phyloP scores from a whole-genome alignment of 805 yeast species.

The Cyberlindnera amylophila region DNA sequence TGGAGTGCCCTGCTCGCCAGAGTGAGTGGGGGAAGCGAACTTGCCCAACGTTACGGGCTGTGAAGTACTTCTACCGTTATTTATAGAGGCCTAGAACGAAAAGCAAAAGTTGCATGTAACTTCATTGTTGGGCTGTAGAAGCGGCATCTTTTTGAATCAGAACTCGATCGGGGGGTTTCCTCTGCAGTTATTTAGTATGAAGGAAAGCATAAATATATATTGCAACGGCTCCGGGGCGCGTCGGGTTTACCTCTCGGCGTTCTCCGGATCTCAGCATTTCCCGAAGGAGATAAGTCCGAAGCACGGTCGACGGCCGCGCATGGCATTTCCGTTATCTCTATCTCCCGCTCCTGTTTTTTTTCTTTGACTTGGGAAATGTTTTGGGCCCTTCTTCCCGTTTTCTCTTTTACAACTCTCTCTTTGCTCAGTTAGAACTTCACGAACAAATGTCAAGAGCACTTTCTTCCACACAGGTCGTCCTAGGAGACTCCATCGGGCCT shows the following conservation, averaged over 20 bases:
- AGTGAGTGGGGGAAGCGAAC: not conserved
- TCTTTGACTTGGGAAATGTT: not conserved
- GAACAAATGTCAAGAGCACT: slow-evolving; percentile 50
- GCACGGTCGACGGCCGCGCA: not conserved
- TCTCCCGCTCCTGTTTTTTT: not conserved
- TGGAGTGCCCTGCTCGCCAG: slow-evolving; percentile 16
- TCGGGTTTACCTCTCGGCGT: slow-evolving; percentile 3
- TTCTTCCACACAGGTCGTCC: slow-evolving; percentile 54
- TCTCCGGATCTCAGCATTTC: slow-evolving; percentile 5
- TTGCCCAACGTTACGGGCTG: not conserved
- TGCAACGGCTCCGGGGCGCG: no score
- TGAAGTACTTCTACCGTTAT: no score
- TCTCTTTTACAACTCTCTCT: no score
- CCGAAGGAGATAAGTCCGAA: not conserved
- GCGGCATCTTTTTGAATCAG: no score
- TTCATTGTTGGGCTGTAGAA: no score
- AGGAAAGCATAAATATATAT: no score
- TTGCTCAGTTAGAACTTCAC: no score
- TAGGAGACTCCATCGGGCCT: slow-evolving; percentile 42
- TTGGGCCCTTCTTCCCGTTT: no score
- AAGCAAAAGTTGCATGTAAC: no score
- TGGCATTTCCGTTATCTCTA: slow-evolving; percentile 11
- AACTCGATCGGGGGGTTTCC: no score
- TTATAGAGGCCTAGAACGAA: no score
- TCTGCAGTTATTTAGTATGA: no score